These are phyloP conservation scores for Saccharomycopsis amapae DNA, from an alignment of 805 yeast genomes.

Conservation along the genomic window DNA sequence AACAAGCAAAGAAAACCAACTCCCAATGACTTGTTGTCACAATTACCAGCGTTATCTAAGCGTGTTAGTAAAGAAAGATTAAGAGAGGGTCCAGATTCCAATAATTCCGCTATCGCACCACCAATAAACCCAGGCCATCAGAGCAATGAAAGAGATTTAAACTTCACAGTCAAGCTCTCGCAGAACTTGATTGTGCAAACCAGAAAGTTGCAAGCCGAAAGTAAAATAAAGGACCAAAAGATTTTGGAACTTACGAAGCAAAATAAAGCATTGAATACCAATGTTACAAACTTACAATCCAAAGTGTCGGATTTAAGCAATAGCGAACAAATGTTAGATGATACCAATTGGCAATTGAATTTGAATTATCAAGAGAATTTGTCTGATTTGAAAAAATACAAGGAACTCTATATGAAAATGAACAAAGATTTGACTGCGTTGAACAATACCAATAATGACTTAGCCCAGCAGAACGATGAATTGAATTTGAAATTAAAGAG, in stretches of 20 bases:
- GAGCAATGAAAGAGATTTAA: slow-evolving; percentile 50
- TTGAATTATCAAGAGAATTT: slow-evolving; percentile 35
- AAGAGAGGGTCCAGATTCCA: background rate
- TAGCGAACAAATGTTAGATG: slow-evolving; percentile 45
- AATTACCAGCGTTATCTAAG: slow-evolving; percentile 14
- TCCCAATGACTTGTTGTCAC: slow-evolving; percentile 16
- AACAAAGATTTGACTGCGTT: slow-evolving; percentile 36
- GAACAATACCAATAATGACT: slow-evolving; percentile 29
- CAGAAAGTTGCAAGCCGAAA: slow-evolving; percentile 61
- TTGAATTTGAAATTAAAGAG: slow-evolving; percentile 34
- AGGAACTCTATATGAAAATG: slow-evolving; percentile 37
- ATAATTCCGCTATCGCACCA: slow-evolving; percentile 6
- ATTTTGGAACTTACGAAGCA: slow-evolving; percentile 13
- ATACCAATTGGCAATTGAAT: slow-evolving; percentile 61
- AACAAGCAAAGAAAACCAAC: slow-evolving; percentile 7
- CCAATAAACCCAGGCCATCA: slow-evolving; percentile 25
- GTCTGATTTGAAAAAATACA: slow-evolving; percentile 31
- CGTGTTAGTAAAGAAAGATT: slow-evolving; percentile 18
- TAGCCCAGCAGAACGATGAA: slow-evolving; percentile 45
- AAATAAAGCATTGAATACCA: slow-evolving; percentile 12
- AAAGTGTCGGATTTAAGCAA: slow-evolving; percentile 25
- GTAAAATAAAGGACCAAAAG: slow-evolving; percentile 32
- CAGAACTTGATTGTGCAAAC: slow-evolving; percentile 67
- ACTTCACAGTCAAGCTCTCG: slow-evolving; percentile 66
- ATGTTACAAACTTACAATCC: slow-evolving; percentile 14